Evolutionary conservation across 2,329 filamentous ascomycete species (phyloP), one percentile per base, ranked within the genome.

Genomic region (Cladosporium sp.): DNA sequence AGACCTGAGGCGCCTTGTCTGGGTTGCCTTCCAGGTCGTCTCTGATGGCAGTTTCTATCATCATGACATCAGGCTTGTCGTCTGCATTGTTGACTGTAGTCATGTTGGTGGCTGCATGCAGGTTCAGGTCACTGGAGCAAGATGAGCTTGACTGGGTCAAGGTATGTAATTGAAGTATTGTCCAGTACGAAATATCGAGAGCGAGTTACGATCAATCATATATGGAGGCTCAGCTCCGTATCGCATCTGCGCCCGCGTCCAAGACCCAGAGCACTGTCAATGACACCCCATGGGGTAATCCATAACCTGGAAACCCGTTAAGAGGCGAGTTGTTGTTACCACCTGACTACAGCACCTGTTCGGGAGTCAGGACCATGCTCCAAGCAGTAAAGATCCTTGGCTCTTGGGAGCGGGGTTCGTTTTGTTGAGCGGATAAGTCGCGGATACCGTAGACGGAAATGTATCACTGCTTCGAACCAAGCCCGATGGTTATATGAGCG

Each of bases 41-140:
- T 25, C 32, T 34, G 14, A 60, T 48, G 58, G 36, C 32, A 28
- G 25, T 30, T 39, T 60, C 58, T 14, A 60, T 30, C 43, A 30
- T 46, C 26, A 60, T 34, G 25, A 48, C 43, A 34, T 60, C 58
- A 32, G 58, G 58, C 81, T 86, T 13, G 74, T 86, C 49, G 87
- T 85, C 14, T 84, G 85, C n/a, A 82, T 86, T 69, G 30, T 57
- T 57, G 26, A 21, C 14, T 57, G 54, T 25, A 34, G 54, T 34
- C 54, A 58, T 58, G 7, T 23, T 58, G 28, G 32, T 21, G 10
- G 8, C 11, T 13, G n/a, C n/a, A 46, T 23, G n/a, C 39, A 46
- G 8, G 8, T 21, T 46, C 2, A 46, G n/a, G 10, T 13, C 39
- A 23, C 48, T 28, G 25, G 23, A 8, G 48, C 5, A 53, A 28